These are phyloP conservation scores for Dactylellina haptotyla DNA, from an alignment of 2,329 filamentous ascomycete genomes.

Conservation along the genomic window DNA sequence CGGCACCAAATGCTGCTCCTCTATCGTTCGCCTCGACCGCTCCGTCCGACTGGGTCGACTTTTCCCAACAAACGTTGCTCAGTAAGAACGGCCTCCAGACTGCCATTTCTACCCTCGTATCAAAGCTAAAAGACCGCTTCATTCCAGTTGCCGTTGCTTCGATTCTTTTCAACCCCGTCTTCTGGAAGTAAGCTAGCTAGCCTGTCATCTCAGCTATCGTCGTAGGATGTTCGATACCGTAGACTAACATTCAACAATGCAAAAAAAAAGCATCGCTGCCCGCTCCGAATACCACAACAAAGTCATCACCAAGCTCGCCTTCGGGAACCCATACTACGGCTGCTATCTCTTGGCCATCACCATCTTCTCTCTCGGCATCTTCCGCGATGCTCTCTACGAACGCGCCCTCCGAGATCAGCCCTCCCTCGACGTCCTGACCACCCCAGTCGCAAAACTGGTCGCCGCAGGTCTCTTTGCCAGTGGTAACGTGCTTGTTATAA, in stretches of 20 bases:
- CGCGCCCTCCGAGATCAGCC: constrained; percentile 76
- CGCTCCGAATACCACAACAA: constrained; percentile 86
- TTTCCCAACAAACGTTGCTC: constrained; percentile 49
- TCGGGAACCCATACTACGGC: constrained; percentile 77
- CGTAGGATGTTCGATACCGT: constrained; percentile 66
- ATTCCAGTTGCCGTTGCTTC: constrained; percentile 77
- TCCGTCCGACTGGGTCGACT: constrained; percentile 47
- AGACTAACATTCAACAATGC: neutral
- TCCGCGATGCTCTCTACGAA: constrained; percentile 82
- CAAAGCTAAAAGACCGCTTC: neutral
- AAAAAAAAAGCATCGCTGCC: constrained; percentile 31
- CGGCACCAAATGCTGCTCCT: constrained; percentile 19
- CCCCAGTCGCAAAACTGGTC: constrained; percentile 69
- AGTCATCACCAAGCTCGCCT: constrained; percentile 85
- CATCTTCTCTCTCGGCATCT: constrained; percentile 90
- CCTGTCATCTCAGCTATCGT: constrained; percentile 20
- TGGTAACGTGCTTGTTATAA: constrained; percentile 86
- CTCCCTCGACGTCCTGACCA: constrained; percentile 66
- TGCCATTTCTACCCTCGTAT: neutral
- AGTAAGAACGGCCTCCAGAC: constrained; percentile 24
- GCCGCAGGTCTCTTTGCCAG: constrained; percentile 76
- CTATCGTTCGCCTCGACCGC: constrained; percentile 36
- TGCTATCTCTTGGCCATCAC: constrained; percentile 89
- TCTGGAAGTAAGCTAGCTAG: constrained; percentile 85
- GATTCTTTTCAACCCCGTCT: constrained; percentile 96